Percentiles rank a stretch among this genome's conserved stretches.
Conservation (phyloP, 106 monocot genomes). For the Xerophyta viscosa region DNA sequence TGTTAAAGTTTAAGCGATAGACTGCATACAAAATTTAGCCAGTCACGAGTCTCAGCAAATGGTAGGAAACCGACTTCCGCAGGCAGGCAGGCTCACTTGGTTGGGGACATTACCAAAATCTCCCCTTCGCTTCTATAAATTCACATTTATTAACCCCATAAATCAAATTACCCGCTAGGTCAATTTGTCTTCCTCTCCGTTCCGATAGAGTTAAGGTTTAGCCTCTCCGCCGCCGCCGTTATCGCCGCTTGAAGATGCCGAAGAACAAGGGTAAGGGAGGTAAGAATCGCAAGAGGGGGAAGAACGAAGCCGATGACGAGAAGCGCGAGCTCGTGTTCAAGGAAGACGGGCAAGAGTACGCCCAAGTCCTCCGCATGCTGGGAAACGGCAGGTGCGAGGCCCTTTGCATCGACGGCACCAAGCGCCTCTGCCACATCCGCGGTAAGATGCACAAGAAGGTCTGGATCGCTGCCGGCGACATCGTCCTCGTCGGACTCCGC, state of each 20-base stretch:
- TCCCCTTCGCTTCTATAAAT: too few relatives aligned
- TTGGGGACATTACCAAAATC: too few relatives aligned
- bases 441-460: conserved; percentile 85
- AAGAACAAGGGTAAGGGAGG: conserved; percentile 83
- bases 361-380: conserved; percentile 67
- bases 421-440: conserved; percentile 57
- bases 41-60: too few relatives aligned
- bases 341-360: conserved; percentile 75
- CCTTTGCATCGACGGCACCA: conserved; percentile 65
- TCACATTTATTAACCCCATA: too few relatives aligned
- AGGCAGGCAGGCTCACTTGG: too few relatives aligned
- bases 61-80: too few relatives aligned
- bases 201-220: neutral
- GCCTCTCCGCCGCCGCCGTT: neutral
- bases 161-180: too few relatives aligned
- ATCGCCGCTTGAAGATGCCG: too few relatives aligned
- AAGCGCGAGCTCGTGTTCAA: conserved; percentile 80
- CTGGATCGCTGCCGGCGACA: conserved; percentile 70
- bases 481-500: conserved; percentile 60
- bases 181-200: too few relatives aligned
- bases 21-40: too few relatives aligned
- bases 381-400: conserved; percentile 69
- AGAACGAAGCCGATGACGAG: conserved; percentile 79
- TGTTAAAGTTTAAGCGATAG: too few relatives aligned
- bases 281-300: conserved; percentile 67